Conservation (phyloP, 805 yeast species). For the Saturnispora mendoncae region DNA sequence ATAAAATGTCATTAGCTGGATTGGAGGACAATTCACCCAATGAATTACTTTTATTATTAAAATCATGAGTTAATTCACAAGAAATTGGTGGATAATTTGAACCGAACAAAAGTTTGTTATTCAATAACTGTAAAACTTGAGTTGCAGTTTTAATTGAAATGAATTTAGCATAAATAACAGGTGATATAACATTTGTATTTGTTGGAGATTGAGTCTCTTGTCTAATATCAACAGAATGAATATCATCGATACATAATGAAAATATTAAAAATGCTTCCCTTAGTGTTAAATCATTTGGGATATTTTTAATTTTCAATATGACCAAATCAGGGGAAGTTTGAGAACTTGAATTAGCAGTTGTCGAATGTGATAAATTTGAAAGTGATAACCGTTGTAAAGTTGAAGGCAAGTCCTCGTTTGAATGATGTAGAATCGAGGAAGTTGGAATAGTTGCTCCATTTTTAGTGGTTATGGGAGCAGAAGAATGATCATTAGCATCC, state of each 20-base stretch:
- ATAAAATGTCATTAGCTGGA: constrained; percentile 4
- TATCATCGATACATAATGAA: constrained; percentile 58
- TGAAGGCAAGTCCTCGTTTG: constrained; percentile 13
- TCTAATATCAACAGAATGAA: constrained; percentile 30
- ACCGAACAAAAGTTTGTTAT: constrained; percentile 40
- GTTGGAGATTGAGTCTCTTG: constrained; percentile 22
- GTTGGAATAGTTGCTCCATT: background rate
- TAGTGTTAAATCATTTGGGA: constrained; percentile 53
- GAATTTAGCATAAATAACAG: constrained; percentile 38
- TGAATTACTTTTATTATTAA: constrained; percentile 2
- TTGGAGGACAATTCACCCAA: constrained; percentile 3
- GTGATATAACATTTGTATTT: constrained; percentile 14
- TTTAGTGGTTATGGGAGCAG: background rate
- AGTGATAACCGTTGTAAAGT: constrained; percentile 12
- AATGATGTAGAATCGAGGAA: background rate
- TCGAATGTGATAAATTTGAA: constrained; percentile 2
- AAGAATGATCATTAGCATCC: no score
- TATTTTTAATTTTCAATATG: constrained; percentile 39
- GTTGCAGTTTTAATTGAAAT: constrained; percentile 35
- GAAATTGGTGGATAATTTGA: constrained; percentile 34
- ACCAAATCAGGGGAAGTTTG: constrained; percentile 2
- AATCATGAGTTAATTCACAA: constrained; percentile 29
- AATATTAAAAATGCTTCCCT: constrained; percentile 64
- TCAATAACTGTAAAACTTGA: constrained; percentile 35
- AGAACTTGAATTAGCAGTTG: constrained; percentile 1